Evolutionary conservation across 192 early-diverging fungal genomes (phyloP), one percentile per base, ranked within the genome.

Genomic region (Pilaira anomala): DNA sequence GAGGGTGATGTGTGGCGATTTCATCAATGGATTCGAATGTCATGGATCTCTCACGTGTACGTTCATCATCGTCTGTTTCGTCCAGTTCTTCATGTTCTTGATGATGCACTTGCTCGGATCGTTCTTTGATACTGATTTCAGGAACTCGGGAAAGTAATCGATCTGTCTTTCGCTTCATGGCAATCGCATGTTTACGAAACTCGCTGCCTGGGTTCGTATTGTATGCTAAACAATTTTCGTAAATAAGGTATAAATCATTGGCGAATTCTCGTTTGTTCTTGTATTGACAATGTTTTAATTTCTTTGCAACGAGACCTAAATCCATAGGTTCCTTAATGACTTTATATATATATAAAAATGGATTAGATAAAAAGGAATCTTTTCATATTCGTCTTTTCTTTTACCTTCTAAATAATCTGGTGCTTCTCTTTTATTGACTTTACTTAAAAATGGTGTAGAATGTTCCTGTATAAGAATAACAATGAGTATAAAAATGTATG

Each of bases 291-390:
- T 54, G 65, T 67, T 89, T 86, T 58, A 98, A 77, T 62, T 97
- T 95, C 72, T 89, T 91, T 41, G 90, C 77, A 76, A 98, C 90
- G 53, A 88, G 87, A 16, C 83, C 85, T 40, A 98, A 76, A 78
- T 98, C 96, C 96, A 98, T 98, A 5, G 96, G 96, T 16, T 88
- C 70, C 69, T 87, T 87, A 66, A 98, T 96, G 55, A 98, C 92
- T 84, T 65, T 2, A 42, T 18, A 25, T 46, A 25, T 33, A 39
- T 45, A 29, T 45, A 39, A 19, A 13, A 49, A 45, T 60, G 59
- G 53, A 25, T 48, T 12, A 62, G 11, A 49, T n/a, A 39, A 26
- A 60, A 3, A 45, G 13, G 14, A 19, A 62, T 19, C 4, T 14
- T 16, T 18, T 39, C 7, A 4, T 18, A 7, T 9, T 18, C 26